Evolutionary conservation across 2,329 filamentous ascomycete genomes (phyloP), one percentile per base, ranked within the genome.

Genomic region (Dichotomopilus funicola): DNA sequence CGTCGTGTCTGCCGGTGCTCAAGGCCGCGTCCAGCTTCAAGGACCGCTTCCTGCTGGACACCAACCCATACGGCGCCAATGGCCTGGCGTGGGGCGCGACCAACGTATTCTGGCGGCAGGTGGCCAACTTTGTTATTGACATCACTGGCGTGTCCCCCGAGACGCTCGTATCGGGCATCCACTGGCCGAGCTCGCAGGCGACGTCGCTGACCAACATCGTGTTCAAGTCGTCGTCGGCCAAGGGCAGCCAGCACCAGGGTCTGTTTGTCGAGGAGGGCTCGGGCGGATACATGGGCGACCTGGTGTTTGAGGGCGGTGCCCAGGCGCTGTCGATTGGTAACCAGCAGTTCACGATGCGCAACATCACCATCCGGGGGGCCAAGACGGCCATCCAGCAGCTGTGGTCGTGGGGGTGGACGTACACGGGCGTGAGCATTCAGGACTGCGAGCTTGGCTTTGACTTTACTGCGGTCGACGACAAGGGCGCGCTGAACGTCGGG

Each of bases 391-490:
- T 89, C 56, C 80, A 78, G 67, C 84, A 88, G 74, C 79, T 86
- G 59, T 90, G 87, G 87, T 81, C 87, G 67, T 90, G 87, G 87
- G 80, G 82, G 1, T 90, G 85, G 83, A 85, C 82, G 5, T 87
- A 88, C 73, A 86, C 87, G 70, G 82, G 79, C 27, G 67, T 88
- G 19, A 73, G 70, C 33, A 80, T 89, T 68, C 78, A 81, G 64
- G 76, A 86, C 65, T 87, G 84, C 65, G 72, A 73, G 8, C 74
- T 87, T 36, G 87, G 85, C 10, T 74, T 89, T 55, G 83, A 88
- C 66, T 85, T 90, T 77, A 78, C 78, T 5, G 77, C 75, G 50
- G 71, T 73, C 51, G 73, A 27, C 19, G 19, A 70, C 19, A 46
- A 38, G 50, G 75, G 74, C 37, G 60, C 58, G 61, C 79, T 83